A percentile compares a stretch with the other conserved stretches of the same genome.
phyloP scores from a whole-genome alignment of 371 early-diverging fungal genomes.

The Mortierella sp. region DNA sequence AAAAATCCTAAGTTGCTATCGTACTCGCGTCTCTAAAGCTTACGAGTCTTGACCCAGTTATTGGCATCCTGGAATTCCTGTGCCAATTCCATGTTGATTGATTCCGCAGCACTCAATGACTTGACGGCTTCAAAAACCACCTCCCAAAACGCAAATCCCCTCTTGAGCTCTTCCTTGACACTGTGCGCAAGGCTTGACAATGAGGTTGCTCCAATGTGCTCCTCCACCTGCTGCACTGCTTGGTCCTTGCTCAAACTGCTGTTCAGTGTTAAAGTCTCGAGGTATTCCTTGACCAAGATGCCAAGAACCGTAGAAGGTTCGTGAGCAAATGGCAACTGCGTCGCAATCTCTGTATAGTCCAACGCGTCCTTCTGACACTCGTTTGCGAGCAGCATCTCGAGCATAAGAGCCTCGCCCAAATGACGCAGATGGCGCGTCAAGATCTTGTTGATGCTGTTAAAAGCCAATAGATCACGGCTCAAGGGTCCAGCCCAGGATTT shows the following conservation, averaged over 20 bases:
- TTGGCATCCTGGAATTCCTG: slow-evolving; percentile 48
- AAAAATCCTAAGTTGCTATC: no score
- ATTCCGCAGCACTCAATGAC: slow-evolving; percentile 20
- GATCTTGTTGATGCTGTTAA: slow-evolving; percentile 75
- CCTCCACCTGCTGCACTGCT: slow-evolving; percentile 38
- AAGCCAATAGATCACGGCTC: slow-evolving; percentile 79
- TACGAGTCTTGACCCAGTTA: slow-evolving; percentile 43
- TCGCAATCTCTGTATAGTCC: slow-evolving; percentile 60
- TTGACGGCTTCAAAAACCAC: slow-evolving; percentile 34
- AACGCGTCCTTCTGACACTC: slow-evolving; percentile 62
- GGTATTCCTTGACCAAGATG: slow-evolving; percentile 43
- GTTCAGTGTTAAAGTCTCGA: slow-evolving; percentile 22
- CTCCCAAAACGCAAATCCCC: slow-evolving; percentile 50
- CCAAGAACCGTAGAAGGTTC: slow-evolving; percentile 51
- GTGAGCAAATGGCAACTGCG: slow-evolving; percentile 37
- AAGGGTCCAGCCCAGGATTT: slow-evolving; percentile 74
- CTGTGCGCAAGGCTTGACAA: slow-evolving; percentile 21
- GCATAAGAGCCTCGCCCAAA: slow-evolving; percentile 68
- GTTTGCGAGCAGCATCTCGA: slow-evolving; percentile 66
- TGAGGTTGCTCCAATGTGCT: slow-evolving; percentile 37
- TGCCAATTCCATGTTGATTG: slow-evolving; percentile 34
- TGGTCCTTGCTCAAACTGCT: slow-evolving; percentile 18
- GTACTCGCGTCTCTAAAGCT: slow-evolving; percentile 10
- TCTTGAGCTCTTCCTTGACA: slow-evolving; percentile 44
- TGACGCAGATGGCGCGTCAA: slow-evolving; percentile 72